These are phyloP conservation scores for Sporothrix variecibatus DNA, from an alignment of 2,329 filamentous ascomycete genomes.

Conservation along the genomic window DNA sequence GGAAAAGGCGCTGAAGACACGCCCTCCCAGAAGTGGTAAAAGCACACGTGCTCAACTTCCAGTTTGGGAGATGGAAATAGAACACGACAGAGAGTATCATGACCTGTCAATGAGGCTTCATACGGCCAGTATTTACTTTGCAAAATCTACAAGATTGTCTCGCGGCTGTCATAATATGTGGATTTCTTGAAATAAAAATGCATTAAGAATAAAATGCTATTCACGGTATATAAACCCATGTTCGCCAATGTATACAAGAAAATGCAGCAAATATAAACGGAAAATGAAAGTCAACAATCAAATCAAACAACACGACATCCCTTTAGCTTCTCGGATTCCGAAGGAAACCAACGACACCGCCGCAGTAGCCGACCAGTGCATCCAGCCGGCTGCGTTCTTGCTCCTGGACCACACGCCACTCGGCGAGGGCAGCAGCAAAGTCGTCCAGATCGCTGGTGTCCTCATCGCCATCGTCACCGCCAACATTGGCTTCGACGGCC, in stretches of 20 bases:
- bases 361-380: constrained; percentile 80
- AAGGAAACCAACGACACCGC: constrained; percentile 81
- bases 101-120: not conserved
- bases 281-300: not conserved
- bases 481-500: not conserved
- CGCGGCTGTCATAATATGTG: too few species aligned
- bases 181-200: not conserved
- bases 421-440: constrained; percentile 51
- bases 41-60: constrained; percentile 28
- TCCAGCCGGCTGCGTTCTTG: constrained; percentile 70
- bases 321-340: constrained; percentile 59
- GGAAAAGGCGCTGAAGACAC: not conserved
- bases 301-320: not conserved
- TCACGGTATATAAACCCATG: not conserved
- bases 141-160: too few species aligned
- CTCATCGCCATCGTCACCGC: constrained; percentile 34
- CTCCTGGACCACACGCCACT: constrained; percentile 74
- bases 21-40: constrained; percentile 15
- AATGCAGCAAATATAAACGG: not conserved
- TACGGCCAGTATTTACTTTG: not conserved
- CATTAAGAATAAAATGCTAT: not conserved
- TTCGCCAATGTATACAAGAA: constrained; percentile 10
- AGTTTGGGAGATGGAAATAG: not conserved
- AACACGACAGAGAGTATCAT: not conserved
- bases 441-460: constrained; percentile 31